These are phyloP conservation scores for Pisolithus tinctorius DNA, from an alignment of 768 basidiomycete species.

Conservation along the genomic window DNA sequence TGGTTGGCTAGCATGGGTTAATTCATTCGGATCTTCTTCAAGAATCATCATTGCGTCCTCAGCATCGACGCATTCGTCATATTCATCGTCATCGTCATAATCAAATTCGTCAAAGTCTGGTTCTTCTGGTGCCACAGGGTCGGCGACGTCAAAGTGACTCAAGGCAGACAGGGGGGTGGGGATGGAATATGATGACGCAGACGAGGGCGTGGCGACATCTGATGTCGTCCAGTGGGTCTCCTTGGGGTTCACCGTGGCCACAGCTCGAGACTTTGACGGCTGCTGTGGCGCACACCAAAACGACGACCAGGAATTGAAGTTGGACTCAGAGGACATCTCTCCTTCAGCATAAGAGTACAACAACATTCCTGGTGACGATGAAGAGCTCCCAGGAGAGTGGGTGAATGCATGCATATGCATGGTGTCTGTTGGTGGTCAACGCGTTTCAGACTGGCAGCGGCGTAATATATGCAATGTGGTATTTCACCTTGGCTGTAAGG, in stretches of 20 bases:
- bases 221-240: conserved; percentile 12
- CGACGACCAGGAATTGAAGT: conserved; percentile 16
- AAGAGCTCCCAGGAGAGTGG: conserved; percentile 13
- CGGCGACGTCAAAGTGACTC: conserved; percentile 8
- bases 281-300: conserved; percentile 12
- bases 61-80: conserved; percentile 21
- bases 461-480: conserved; percentile 20
- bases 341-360: conserved; percentile 22
- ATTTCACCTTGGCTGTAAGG: conserved; percentile 10
- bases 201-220: conserved; percentile 26
- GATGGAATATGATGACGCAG: conserved; percentile 26
- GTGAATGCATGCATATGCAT: conserved; percentile 29
- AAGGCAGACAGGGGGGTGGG: conserved; percentile 27
- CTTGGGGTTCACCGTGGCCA: conserved; percentile 21
- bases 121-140: conserved; percentile 5
- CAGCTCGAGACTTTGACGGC: conserved; percentile 6
- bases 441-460: conserved; percentile 22
- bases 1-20: conserved; percentile 16
- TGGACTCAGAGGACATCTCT: conserved; percentile 6
- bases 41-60: conserved; percentile 26
- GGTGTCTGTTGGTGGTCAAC: conserved; percentile 11
- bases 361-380: conserved; percentile 12
- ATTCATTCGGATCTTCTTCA: conserved; percentile 8
- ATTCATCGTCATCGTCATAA: conserved; percentile 24
- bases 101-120: conserved; percentile 29